Evolutionary conservation across 768 basidiomycete genomes (phyloP).

Genomic region (Hygrocybe punicea): DNA sequence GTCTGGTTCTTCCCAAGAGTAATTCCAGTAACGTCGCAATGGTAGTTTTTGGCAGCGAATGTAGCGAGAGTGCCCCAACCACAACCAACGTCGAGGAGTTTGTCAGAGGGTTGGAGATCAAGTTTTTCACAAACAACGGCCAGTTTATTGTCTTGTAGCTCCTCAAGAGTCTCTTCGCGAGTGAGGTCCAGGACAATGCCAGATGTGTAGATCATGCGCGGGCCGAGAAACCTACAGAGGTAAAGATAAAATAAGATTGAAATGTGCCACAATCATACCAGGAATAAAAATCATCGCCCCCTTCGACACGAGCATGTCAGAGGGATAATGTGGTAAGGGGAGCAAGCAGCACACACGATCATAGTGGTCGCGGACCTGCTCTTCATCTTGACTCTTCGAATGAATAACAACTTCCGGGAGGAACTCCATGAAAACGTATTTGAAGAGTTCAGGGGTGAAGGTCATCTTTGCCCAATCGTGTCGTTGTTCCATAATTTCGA

Average conservation of each 20-base stretch:
- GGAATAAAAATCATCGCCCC: slow-evolving; percentile 93
- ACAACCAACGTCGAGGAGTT: slow-evolving; percentile 80
- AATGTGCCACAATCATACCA: slow-evolving; percentile 48
- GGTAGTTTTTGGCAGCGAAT: slow-evolving; percentile 96
- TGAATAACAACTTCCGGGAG: slow-evolving; percentile 94
- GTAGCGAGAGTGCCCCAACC: slow-evolving; percentile 97
- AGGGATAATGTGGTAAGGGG: slow-evolving; percentile 2
- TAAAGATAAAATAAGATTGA: neutral
- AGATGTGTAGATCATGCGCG: slow-evolving; percentile 96
- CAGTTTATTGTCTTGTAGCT: slow-evolving; percentile 98
- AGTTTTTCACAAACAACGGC: slow-evolving; percentile 94
- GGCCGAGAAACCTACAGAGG: slow-evolving; percentile 75
- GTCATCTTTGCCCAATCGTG: slow-evolving; percentile 94
- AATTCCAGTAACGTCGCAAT: slow-evolving; percentile 93
- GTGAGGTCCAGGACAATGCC: slow-evolving; percentile 76
- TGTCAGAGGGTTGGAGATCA: slow-evolving; percentile 80
- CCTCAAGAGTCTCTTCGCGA: slow-evolving; percentile 78
- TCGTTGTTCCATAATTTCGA: slow-evolving; percentile 90
- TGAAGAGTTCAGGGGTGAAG: slow-evolving; percentile 88
- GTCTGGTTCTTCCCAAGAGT: slow-evolving; percentile 91
- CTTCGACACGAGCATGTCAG: slow-evolving; percentile 29
- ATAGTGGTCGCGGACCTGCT: slow-evolving; percentile 94
- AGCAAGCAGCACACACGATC: slow-evolving; percentile 57
- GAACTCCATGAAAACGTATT: slow-evolving; percentile 84
- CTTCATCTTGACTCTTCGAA: slow-evolving; percentile 86